Evolutionary conservation across 805 yeast genomes (phyloP).

Genomic region (Kazachstania kunashirensis): DNA sequence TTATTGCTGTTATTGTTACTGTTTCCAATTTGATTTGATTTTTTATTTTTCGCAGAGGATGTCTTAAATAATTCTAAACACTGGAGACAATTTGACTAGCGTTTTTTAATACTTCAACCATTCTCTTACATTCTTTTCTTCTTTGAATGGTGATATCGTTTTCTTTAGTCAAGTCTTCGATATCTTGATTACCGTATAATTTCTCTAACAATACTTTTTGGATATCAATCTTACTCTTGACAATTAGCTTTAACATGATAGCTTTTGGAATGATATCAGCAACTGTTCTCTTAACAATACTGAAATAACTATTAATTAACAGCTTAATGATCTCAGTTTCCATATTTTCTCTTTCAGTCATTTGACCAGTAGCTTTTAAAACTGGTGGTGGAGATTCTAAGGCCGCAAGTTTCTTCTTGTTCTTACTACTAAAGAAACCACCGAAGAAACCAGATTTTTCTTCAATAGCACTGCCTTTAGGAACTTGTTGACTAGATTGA

Average conservation of each 20-base stretch:
- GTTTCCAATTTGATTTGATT: too few relatives aligned
- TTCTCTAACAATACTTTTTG: constrained; percentile 85
- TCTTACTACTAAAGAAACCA: constrained; percentile 85
- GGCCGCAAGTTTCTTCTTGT: constrained; percentile 85
- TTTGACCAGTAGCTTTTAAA: constrained; percentile 76
- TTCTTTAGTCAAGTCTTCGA: constrained; percentile 76
- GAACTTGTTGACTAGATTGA: constrained; percentile 31
- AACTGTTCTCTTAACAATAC: constrained; percentile 86
- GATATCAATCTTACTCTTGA: constrained; percentile 72
- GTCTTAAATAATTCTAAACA: too few relatives aligned
- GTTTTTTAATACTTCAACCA: constrained; percentile 85
- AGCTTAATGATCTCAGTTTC: constrained; percentile 96
- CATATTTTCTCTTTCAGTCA: constrained; percentile 92
- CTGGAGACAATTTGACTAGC: constrained; percentile 79
- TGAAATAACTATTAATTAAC: constrained; percentile 80
- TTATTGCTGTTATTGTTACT: too few relatives aligned
- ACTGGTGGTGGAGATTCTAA: constrained; percentile 98
- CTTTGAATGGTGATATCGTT: constrained; percentile 87
- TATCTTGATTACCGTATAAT: constrained; percentile 60
- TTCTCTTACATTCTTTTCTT: constrained; percentile 87
- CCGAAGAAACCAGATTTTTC: constrained; percentile 81
- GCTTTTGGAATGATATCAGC: constrained; percentile 94
- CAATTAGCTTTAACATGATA: constrained; percentile 83
- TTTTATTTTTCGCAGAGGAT: too few relatives aligned
- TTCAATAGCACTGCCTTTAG: constrained; percentile 28